Evolutionary conservation across 495 filamentous ascomycete species (phyloP), one percentile per base, ranked within the genome.

Genomic region (Neurospora terricola): DNA sequence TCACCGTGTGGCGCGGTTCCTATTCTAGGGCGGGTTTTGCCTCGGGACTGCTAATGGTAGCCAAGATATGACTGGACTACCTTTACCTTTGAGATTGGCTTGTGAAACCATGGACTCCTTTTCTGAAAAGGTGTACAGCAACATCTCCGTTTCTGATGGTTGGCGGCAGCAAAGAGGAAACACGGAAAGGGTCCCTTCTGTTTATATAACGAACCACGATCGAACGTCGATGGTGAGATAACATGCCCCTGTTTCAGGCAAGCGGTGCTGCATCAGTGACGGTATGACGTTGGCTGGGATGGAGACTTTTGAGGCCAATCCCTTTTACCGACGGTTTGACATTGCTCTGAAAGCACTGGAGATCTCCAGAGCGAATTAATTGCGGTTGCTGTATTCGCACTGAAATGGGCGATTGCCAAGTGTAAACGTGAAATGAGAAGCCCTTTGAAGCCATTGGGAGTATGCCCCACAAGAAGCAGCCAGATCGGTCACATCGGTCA

Each of bases 201-300:
- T 18, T 34, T 34, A 9, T 62, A 62, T 34, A 62, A 62, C 54
- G 54, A 62, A 62, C 54, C 54, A 62, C 54, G 27, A 62, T 62
- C 54, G 54, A 16, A 62, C 54, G 54, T 34, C 54, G 27, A 14
- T 62, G 23, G 27, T 30, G 54, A 62, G 54, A 62, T 62, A 34
- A 62, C 27, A 62, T 62, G 54, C 54, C 54, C 23, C 54, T 62
- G 54, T 62, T 62, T 62, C 34, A 36, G 75, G 75, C 38, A 78
- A 71, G 71, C 71, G 62, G 71, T 77, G 76, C 69, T 79, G 78
- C 77, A 80, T 74, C 76, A 72, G 78, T 78, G 77, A 80, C 77
- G 77, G 54, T 36, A 66, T 66, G 54, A 66, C 27, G 27, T 66
- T 72, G 30, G 70, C 70, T 66, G 43, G 70, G 30, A 59, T 68